These are phyloP conservation scores for Aspergillus eucalypticola DNA, from an alignment of 2,329 filamentous ascomycete genomes.

Conservation along the genomic window DNA sequence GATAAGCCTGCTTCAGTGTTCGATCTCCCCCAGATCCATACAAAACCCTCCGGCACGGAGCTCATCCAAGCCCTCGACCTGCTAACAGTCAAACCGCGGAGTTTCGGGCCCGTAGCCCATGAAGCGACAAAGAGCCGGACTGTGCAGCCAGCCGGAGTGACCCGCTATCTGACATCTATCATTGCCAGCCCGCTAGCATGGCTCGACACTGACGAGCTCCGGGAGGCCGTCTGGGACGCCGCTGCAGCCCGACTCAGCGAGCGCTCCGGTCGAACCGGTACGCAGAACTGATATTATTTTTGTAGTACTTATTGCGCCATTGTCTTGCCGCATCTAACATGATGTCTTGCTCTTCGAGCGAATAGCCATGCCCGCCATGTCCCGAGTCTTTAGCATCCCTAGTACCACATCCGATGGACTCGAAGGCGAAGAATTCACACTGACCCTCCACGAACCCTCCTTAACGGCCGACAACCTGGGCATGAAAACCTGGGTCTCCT, in stretches of 20 bases:
- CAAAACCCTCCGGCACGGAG: slow-evolving; percentile 65
- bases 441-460: slow-evolving; percentile 81
- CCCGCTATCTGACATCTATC: slow-evolving; percentile 50
- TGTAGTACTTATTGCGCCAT: not conserved
- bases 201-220: slow-evolving; percentile 46
- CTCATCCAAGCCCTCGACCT: slow-evolving; percentile 67
- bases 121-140: slow-evolving; percentile 32
- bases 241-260: slow-evolving; percentile 81
- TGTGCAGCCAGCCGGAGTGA: slow-evolving; percentile 43
- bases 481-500: slow-evolving; percentile 93
- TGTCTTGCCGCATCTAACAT: not conserved
- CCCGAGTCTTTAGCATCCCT: slow-evolving; percentile 61
- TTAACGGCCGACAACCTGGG: slow-evolving; percentile 86
- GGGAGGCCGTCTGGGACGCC: slow-evolving; percentile 64
- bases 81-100: slow-evolving; percentile 65
- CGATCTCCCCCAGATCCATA: slow-evolving; percentile 81
- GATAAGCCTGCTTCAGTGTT: slow-evolving; percentile 54
- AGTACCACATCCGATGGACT: slow-evolving; percentile 24
- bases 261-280: slow-evolving; percentile 74
- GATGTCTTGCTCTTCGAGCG: slow-evolving; percentile 1
- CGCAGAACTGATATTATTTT: slow-evolving; percentile 13
- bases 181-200: slow-evolving; percentile 48
- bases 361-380: slow-evolving; percentile 63
- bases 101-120: slow-evolving; percentile 33
- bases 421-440: slow-evolving; percentile 53